A percentile compares a stretch with the other conserved stretches of the same genome.
Evolutionary conservation across 805 yeast species (phyloP).

Genomic region (Candida loeiensis): DNA sequence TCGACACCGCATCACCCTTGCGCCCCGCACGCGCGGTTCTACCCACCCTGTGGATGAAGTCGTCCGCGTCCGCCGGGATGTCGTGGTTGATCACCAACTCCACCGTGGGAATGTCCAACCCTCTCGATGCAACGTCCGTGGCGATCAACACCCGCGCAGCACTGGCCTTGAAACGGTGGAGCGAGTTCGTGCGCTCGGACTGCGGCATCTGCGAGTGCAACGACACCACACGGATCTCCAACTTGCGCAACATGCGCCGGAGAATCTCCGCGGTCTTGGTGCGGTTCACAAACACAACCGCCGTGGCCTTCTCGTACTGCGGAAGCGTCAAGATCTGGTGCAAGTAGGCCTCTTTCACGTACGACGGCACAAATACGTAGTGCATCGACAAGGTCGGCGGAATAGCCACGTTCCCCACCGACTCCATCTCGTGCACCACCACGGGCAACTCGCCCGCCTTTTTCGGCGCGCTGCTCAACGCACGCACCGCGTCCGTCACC

Average conservation of each 20-base stretch:
- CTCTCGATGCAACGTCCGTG: slow-evolving; percentile 97
- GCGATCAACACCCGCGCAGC: slow-evolving; percentile 92
- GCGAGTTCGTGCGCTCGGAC: slow-evolving; percentile 80
- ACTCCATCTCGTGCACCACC: slow-evolving; percentile 72
- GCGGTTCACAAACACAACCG: slow-evolving; percentile 86
- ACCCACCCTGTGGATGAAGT: slow-evolving; percentile 94
- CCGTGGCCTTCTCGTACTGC: slow-evolving; percentile 61
- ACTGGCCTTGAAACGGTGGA: slow-evolving; percentile 89
- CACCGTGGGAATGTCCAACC: slow-evolving; percentile 92
- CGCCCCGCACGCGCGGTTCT: slow-evolving; percentile 99
- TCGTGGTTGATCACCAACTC: slow-evolving; percentile 88
- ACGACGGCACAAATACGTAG: slow-evolving; percentile 77
- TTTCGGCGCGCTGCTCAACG: slow-evolving; percentile 62
- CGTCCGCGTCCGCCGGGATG: slow-evolving; percentile 94
- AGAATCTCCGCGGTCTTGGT: slow-evolving; percentile 87
- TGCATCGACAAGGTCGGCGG: slow-evolving; percentile 66
- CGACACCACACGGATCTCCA: slow-evolving; percentile 82
- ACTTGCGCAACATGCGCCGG: slow-evolving; percentile 66
- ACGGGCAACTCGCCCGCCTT: slow-evolving; percentile 54
- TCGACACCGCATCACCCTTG: slow-evolving; percentile 74
- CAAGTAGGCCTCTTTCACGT: slow-evolving; percentile 86
- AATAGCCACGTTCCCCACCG: slow-evolving; percentile 70
- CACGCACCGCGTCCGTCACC: slow-evolving; percentile 85
- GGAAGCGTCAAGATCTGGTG: slow-evolving; percentile 63
- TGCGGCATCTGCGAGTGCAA: slow-evolving; percentile 95